Evolutionary conservation across 148 eudicot genomes (phyloP).

Genomic region (Nepenthes mirabilis): DNA sequence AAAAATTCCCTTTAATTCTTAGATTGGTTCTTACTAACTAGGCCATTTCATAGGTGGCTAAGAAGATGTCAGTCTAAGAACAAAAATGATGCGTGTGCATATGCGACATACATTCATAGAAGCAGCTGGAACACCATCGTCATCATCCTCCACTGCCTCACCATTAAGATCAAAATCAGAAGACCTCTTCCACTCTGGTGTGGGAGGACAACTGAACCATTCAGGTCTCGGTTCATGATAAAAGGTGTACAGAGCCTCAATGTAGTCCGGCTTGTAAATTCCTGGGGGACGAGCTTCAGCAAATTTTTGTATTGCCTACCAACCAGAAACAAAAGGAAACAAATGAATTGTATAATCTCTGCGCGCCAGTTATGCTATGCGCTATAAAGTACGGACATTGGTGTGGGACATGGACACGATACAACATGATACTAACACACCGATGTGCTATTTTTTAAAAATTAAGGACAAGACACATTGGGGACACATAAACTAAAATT

Average conservation of each 20-base stretch:
- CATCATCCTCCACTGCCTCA: constrained; percentile 71
- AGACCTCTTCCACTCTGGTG: constrained; percentile 94
- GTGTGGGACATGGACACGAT: no score
- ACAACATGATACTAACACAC: no score
- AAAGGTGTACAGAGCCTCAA: constrained; percentile 69
- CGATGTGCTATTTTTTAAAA: no score
- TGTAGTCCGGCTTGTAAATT: constrained; percentile 85
- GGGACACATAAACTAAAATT: no score
- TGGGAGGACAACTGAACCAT: constrained; percentile 64
- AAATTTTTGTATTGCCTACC: constrained; percentile 72
- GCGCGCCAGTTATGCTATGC: no score
- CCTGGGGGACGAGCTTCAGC: constrained; percentile 85
- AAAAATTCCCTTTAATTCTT: no score
- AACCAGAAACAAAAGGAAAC: constrained; percentile 7
- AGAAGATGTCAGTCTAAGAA: neutral
- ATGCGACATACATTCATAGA: constrained; percentile 36
- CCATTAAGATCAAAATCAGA: constrained; percentile 92
- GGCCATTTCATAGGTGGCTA: no score
- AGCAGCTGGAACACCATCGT: constrained; percentile 46
- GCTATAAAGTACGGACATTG: no score
- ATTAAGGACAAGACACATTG: no score
- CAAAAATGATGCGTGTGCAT: neutral
- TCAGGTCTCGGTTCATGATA: constrained; percentile 86
- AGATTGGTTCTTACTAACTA: no score
- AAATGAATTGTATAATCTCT: neutral